Evolutionary conservation across 768 basidiomycete genomes (phyloP), one percentile per base, ranked within the genome.

Genomic region (Podaxis rugospora): DNA sequence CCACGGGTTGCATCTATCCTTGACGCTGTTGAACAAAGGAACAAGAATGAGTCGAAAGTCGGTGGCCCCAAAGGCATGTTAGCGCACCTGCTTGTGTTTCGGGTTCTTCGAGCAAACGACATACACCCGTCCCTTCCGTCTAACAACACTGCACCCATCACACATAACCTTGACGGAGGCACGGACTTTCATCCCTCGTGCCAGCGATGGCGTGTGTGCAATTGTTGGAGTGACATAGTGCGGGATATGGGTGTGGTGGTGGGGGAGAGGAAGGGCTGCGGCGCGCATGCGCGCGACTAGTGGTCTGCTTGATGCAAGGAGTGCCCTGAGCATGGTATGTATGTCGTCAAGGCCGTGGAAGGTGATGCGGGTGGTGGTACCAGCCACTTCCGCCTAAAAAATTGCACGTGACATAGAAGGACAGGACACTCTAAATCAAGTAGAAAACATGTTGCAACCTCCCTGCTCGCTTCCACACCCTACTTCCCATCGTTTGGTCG

Each of bases 161-260:
- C 96, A 99, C 86, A 96, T 91, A 56, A 85, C 76, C 78, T 95
- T 97, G 66, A 98, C 92, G 3, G 93, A 93, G 23, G 92, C 90
- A 64, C 96, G 86, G 62, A 98, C 95, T 80, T 99, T 99, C 92
- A 97, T 95, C 51, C 94, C 93, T 66, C 90, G 76, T n/a, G 80
- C 72, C 21, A 84, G 70, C 5, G 71, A 63, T 9, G 79, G 79
- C 44, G 70, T 62, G 59, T 66, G 64, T 7, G 63, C 25, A 25
- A 63, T 27, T 44, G 67, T 64, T 56, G 73, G 64, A 16, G 66
- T 55, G 52, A 68, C 63, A 68, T 68, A 71, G 28, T 64, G 68
- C 9, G 70, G 69, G 61, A 67, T 46, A 46, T 67, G 66, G 16
- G 56, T 42, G 55, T 60, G 64, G 54, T 65, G 51, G 28, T 56